These are phyloP conservation scores for Tulasnella sp. DNA, from an alignment of 768 basidiomycete genomes.

Conservation along the genomic window DNA sequence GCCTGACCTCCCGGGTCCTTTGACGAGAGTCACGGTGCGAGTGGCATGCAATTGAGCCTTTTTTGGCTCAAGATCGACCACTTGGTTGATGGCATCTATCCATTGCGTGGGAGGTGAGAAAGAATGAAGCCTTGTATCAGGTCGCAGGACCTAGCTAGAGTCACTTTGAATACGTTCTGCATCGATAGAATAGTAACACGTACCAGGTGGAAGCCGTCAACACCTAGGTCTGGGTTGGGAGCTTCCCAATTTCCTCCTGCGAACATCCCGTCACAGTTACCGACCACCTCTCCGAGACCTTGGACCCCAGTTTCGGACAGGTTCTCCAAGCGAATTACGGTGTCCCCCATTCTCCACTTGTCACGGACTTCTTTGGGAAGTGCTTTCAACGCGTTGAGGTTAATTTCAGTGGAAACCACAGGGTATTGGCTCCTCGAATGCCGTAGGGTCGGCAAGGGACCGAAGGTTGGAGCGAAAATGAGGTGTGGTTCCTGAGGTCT, in stretches of 20 bases:
- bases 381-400: not conserved
- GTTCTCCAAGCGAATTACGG: conserved; percentile 47
- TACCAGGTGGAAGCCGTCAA: conserved; percentile 34
- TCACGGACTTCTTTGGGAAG: conserved; percentile 16
- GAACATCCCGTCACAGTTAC: conserved; percentile 43
- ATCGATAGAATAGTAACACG: conserved; percentile 30
- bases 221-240: conserved; percentile 16
- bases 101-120: conserved; percentile 31
- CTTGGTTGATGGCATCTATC: conserved; percentile 22
- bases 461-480: conserved; percentile 66
- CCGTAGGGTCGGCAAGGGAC: conserved; percentile 54
- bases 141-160: conserved; percentile 17
- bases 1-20: conserved; percentile 76
- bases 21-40: conserved; percentile 44
- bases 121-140: conserved; percentile 21
- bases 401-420: conserved; percentile 14
- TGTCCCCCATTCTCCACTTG: conserved; percentile 19
- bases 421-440: conserved; percentile 12
- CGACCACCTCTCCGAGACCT: conserved; percentile 50
- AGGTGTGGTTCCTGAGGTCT: conserved; percentile 42
- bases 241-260: conserved; percentile 27
- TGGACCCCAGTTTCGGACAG: conserved; percentile 43
- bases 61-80: not conserved
- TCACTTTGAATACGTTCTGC: conserved; percentile 27
- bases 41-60: conserved; percentile 16